Base-by-base conservation (phyloP, 176 grass and related monocot species). In the Panicum miliaceum region DNA sequence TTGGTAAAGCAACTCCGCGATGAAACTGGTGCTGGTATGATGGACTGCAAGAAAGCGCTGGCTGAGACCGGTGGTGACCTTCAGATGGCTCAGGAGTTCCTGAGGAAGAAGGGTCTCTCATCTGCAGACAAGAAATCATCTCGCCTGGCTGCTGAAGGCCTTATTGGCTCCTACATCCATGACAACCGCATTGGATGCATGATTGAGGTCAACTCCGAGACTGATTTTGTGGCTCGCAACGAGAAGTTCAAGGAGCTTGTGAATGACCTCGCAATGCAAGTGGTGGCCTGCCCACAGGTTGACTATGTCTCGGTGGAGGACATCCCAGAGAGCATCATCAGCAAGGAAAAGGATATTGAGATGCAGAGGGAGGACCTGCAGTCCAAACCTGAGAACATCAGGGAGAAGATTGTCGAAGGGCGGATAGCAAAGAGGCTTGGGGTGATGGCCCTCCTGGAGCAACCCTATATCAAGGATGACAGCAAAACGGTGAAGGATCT, bases 11-110 rank as follows among this genome's bases (percentile, higher is more conserved):
- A 94, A 92, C 97, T 99, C 41, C 90, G 97, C 66, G 93, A 96
- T 22, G 97, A 99, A 85, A 99, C 97, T 19, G 97, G 97, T 6
- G 97, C 93, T 52, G 96, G 96, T 68, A 99, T 99, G 96, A 99
- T 94, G 96, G 96, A 99, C 45, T 99, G 93, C 91, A 99, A 99
- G 84, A 96, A 99, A 83, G 96, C 93, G 8, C 84, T 99, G 10
- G 77, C 85, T 62, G 97, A 99, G 84, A 94, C 83, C 35, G 93
- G 35, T 20, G 93, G 93, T 37, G 91, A 96, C 81, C 79, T 99
- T 78, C 87, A 92, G 80, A 78, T 81, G 32, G 96, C 96, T 64
- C 96, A 99, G 81, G 96, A 96, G 46, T 99, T 82, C 84, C 96
- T 99, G 48, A 82, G 96, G 45, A 99, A 99, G 86, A 99, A 96